Conservation (phyloP, 139 green algal species). For the Zygnema circumcarinatum region DNA sequence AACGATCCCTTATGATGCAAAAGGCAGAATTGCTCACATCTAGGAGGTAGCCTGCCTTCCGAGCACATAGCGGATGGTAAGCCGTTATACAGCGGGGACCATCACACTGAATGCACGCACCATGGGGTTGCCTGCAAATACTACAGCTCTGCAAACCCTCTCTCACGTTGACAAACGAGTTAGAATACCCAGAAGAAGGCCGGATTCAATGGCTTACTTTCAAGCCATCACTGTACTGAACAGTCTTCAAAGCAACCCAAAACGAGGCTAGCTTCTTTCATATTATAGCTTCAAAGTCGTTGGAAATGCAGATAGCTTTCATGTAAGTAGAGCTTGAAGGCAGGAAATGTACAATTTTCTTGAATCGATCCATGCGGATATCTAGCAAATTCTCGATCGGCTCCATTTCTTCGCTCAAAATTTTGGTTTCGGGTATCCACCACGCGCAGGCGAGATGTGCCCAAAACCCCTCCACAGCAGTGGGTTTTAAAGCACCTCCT, state of each 20-base stretch:
- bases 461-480: constrained; percentile 37
- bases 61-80: constrained; percentile 46
- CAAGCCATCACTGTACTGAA: too few relatives aligned
- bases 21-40: constrained; percentile 7
- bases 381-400: constrained; percentile 12
- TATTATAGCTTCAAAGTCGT: too few relatives aligned
- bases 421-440: constrained; percentile 22
- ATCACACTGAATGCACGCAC: constrained; percentile 59
- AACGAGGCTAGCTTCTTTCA: too few relatives aligned
- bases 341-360: constrained; percentile 17
- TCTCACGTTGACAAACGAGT: too few relatives aligned
- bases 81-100: not conserved
- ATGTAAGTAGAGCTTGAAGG: too few relatives aligned
- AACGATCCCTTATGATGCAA: not conserved
- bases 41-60: constrained; percentile 39
- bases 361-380: constrained; percentile 37
- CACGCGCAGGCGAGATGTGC: constrained; percentile 33
- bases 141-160: constrained; percentile 44
- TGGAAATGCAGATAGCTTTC: too few relatives aligned
- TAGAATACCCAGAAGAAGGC: too few relatives aligned
- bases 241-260: too few relatives aligned
- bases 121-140: constrained; percentile 50
- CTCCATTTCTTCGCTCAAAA: constrained; percentile 28
- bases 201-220: too few relatives aligned
- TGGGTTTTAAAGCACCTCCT: constrained; percentile 54